Evolutionary conservation across 2,329 filamentous ascomycete genomes (phyloP).

Genomic region (Graphilbum ipis-grandicollis): DNA sequence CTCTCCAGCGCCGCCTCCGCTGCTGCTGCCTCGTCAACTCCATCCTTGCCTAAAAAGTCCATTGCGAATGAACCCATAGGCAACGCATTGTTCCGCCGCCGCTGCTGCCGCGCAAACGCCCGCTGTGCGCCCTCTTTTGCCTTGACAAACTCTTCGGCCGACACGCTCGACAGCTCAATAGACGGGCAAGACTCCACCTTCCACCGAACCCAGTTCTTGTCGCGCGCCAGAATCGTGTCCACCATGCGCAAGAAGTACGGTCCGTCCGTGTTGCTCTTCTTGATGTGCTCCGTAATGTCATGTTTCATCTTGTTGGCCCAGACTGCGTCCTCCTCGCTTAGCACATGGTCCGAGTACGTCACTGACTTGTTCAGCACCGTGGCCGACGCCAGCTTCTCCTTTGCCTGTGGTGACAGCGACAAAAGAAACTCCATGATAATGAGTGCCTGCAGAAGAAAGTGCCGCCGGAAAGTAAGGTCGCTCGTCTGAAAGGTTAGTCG

Average conservation of each 20-base stretch:
- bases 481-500: too few relatives aligned
- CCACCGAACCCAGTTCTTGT: constrained; percentile 99
- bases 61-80: constrained; percentile 61
- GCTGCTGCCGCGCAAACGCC: constrained; percentile 43
- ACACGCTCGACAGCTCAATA: constrained; percentile 61
- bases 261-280: constrained; percentile 57
- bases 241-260: constrained; percentile 94
- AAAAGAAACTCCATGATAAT: constrained; percentile 91
- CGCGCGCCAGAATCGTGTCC: constrained; percentile 82
- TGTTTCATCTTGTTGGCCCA: constrained; percentile 71
- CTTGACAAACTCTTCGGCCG: constrained; percentile 48
- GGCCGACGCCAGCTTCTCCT: constrained; percentile 56
- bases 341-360: constrained; percentile 55
- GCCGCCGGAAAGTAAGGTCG: constrained; percentile 82
- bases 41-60: constrained; percentile 57
- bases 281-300: constrained; percentile 67
- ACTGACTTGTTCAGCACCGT: constrained; percentile 68
- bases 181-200: constrained; percentile 86
- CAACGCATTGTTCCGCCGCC: constrained; percentile 48
- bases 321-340: constrained; percentile 73
- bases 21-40: constrained; percentile 16
- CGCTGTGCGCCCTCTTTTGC: constrained; percentile 50
- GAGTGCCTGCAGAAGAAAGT: constrained; percentile 86
- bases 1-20: constrained; percentile 41
- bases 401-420: constrained; percentile 69